Evolutionary conservation across 2,329 filamentous ascomycete species (phyloP).

Genomic region (Fusarium pseudoanthophilum): DNA sequence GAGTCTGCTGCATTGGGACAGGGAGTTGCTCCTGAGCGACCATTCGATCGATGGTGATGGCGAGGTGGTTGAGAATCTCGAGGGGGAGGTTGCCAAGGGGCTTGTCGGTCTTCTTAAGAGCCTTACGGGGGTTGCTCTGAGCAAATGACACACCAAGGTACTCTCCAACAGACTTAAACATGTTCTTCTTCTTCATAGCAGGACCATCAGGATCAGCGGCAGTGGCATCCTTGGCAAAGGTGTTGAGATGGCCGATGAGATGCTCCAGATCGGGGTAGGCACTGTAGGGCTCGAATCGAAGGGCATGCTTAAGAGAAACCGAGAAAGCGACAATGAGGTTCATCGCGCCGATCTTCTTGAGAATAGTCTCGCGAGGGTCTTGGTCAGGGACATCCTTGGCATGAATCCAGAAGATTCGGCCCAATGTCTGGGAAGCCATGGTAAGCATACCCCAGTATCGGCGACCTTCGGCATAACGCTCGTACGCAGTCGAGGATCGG

Average conservation of each 20-base stretch:
- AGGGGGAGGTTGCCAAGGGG: slow-evolving; percentile 86
- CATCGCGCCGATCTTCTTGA: slow-evolving; percentile 78
- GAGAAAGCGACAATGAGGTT: slow-evolving; percentile 83
- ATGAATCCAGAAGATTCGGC: slow-evolving; percentile 86
- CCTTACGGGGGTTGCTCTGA: slow-evolving; percentile 80
- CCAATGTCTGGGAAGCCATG: slow-evolving; percentile 73
- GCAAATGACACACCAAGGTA: slow-evolving; percentile 82
- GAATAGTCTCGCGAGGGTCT: slow-evolving; percentile 71
- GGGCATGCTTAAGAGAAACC: slow-evolving; percentile 81
- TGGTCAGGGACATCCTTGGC: slow-evolving; percentile 64
- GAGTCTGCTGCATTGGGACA: slow-evolving; percentile 68
- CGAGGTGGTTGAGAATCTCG: slow-evolving; percentile 80
- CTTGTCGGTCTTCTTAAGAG: slow-evolving; percentile 76
- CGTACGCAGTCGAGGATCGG: slow-evolving; percentile 80
- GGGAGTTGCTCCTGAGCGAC: slow-evolving; percentile 66
- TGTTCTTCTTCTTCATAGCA: slow-evolving; percentile 56
- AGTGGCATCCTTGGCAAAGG: slow-evolving; percentile 71
- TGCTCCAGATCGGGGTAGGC: slow-evolving; percentile 79
- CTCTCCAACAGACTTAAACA: slow-evolving; percentile 74
- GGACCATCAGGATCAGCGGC: slow-evolving; percentile 50
- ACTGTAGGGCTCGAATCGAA: slow-evolving; percentile 85
- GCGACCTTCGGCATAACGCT: slow-evolving; percentile 74
- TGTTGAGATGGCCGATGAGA: slow-evolving; percentile 77
- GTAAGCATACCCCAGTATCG: slow-evolving; percentile 71
- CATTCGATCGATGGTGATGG: slow-evolving; percentile 71